phyloP scores from a whole-genome alignment of 2,329 filamentous ascomycete genomes.

The Coleophoma crateriformis region DNA sequence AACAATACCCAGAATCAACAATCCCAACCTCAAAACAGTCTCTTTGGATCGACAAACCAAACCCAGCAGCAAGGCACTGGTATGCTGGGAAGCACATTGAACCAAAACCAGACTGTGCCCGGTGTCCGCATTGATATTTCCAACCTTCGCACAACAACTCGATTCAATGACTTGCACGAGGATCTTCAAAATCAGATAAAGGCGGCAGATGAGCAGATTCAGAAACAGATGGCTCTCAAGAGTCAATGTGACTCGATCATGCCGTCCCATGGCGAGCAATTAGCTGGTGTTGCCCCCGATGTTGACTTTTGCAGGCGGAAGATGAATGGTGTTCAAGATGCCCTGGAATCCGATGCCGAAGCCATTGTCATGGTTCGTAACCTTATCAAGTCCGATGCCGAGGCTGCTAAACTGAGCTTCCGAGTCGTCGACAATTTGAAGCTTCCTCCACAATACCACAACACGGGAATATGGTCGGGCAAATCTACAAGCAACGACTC shows the following conservation, averaged over 20 bases:
- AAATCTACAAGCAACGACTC: slow-evolving; percentile 31
- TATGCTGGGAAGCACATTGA: slow-evolving; percentile 22
- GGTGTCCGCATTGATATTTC: slow-evolving; percentile 75
- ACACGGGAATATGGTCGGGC: slow-evolving; percentile 32
- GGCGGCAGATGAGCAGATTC: slow-evolving; percentile 72
- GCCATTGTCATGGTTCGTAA: slow-evolving; percentile 52
- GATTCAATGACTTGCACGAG: slow-evolving; percentile 85
- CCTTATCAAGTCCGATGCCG: slow-evolving; percentile 58
- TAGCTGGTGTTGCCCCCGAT: slow-evolving; percentile 60
- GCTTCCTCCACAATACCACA: slow-evolving; percentile 54
- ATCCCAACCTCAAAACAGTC: slow-evolving; percentile 15
- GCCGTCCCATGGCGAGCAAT: slow-evolving; percentile 54
- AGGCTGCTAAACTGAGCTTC: slow-evolving; percentile 67
- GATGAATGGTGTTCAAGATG: slow-evolving; percentile 56
- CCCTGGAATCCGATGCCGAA: slow-evolving; percentile 56
- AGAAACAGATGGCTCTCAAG: slow-evolving; percentile 72
- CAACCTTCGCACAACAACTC: slow-evolving; percentile 78
- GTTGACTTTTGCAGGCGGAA: slow-evolving; percentile 58
- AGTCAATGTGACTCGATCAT: slow-evolving; percentile 70
- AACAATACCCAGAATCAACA: slow-evolving; percentile 17
- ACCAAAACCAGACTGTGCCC: slow-evolving; percentile 51
- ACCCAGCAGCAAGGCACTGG: slow-evolving; percentile 12
- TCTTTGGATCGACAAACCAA: slow-evolving; percentile 14
- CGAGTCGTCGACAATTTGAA: slow-evolving; percentile 70
- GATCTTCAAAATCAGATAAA: slow-evolving; percentile 76